phyloP scores from a whole-genome alignment of 2,329 filamentous ascomycete genomes.

The Neopestalotiopsis rosae region DNA sequence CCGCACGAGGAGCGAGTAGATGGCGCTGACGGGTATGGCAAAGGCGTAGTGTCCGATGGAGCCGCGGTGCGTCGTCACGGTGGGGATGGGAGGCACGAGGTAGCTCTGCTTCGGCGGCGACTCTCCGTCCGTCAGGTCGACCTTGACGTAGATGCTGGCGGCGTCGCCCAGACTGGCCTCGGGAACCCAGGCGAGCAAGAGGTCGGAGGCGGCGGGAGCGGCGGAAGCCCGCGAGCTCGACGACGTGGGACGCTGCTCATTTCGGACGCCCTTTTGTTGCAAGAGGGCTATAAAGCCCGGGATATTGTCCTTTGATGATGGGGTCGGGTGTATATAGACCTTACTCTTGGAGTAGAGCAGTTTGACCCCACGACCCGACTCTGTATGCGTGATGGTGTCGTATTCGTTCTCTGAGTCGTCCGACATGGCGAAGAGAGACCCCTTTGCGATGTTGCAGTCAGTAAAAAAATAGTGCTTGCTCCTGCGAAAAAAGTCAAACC shows the following conservation, averaged over 20 bases:
- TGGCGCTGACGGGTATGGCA: constrained; percentile 84
- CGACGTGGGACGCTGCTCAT: constrained; percentile 45
- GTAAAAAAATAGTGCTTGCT: background rate
- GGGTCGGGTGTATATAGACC: constrained; percentile 95
- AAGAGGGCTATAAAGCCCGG: constrained; percentile 90
- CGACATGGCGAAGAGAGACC: constrained; percentile 86
- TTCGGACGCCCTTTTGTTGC: constrained; percentile 75
- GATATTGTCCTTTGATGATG: constrained; percentile 94
- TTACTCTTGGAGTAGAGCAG: constrained; percentile 97
- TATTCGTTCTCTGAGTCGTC: constrained; percentile 97
- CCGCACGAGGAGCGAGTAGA: constrained; percentile 88
- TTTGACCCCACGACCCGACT: constrained; percentile 84
- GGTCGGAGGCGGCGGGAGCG: constrained; percentile 66
- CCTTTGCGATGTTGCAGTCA: background rate
- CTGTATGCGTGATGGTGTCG: constrained; percentile 85
- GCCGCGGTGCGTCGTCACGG: constrained; percentile 75
- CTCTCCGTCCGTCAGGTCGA: constrained; percentile 83
- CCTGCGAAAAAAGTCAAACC: background rate
- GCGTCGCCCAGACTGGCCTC: constrained; percentile 87
- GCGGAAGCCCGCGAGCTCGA: constrained; percentile 46
- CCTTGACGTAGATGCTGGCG: constrained; percentile 90
- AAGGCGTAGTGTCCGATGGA: constrained; percentile 85
- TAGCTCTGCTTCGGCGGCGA: constrained; percentile 85
- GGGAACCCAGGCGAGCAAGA: constrained; percentile 91
- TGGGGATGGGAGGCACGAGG: constrained; percentile 89